Conservation (phyloP, 2,329 filamentous ascomycete genomes). For the Dothideomycetidae sp. region DNA sequence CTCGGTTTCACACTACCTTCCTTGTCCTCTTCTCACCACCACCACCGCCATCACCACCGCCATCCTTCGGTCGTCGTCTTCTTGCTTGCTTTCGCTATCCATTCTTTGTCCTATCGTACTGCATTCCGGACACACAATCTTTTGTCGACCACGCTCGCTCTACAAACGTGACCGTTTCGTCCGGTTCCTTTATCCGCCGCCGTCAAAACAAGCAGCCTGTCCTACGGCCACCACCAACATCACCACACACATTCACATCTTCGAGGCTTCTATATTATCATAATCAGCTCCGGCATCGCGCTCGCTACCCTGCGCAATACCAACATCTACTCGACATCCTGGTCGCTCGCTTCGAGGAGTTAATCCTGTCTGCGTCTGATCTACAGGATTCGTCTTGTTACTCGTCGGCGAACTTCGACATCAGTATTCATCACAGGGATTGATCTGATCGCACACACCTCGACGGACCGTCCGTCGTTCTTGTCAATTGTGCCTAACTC, state of each 20-base stretch:
- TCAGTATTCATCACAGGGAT: no score
- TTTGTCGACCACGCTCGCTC: not conserved
- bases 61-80: no score
- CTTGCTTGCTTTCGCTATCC: not conserved
- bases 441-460: no score
- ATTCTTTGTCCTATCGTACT: not conserved
- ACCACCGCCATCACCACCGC: no score
- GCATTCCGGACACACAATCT: not conserved
- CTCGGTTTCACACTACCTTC: not conserved
- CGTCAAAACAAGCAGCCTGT: not conserved
- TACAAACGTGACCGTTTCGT: not conserved
- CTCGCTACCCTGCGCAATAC: constrained; percentile 5
- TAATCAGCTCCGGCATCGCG: constrained; percentile 10
- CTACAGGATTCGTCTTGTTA: no score
- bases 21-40: not conserved
- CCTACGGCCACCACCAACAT: not conserved
- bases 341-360: not conserved
- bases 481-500: no score
- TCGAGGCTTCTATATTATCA: not conserved
- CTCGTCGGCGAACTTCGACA: no score
- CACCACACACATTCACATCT: not conserved
- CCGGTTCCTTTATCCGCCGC: not conserved
- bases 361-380: not conserved
- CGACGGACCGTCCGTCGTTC: no score
- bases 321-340: not conserved